Conservation (phyloP, 73 alveolate genomes). For the Urostyla sp. region DNA sequence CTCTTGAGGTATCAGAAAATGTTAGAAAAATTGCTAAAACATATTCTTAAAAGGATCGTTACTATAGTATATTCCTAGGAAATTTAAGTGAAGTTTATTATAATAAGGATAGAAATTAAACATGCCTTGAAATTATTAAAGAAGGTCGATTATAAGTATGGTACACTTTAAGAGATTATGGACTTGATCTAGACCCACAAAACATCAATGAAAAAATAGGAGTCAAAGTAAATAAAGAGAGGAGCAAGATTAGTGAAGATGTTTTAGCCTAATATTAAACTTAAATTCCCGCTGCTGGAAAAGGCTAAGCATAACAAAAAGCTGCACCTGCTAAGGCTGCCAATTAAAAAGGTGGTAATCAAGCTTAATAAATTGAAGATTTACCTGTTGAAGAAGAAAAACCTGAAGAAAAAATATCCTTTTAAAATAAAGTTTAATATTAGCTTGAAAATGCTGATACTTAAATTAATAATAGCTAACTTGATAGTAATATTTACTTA, state of each 20-base stretch:
- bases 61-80: slow-evolving; percentile 43
- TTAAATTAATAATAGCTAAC: background rate
- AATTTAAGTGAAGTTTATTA: slow-evolving; percentile 50
- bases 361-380: slow-evolving; percentile 43
- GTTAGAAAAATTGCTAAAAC: slow-evolving; percentile 45
- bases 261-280: slow-evolving; percentile 45
- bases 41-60: slow-evolving; percentile 24
- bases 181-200: slow-evolving; percentile 55
- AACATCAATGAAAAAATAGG: slow-evolving; percentile 42
- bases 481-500: slow-evolving; percentile 52
- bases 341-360: slow-evolving; percentile 20
- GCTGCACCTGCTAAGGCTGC: slow-evolving; percentile 48
- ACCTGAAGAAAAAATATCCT: slow-evolving; percentile 52
- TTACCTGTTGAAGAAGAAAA: slow-evolving; percentile 62
- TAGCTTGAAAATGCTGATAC: slow-evolving; percentile 23
- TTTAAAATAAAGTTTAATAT: slow-evolving; percentile 10
- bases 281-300: slow-evolving; percentile 48
- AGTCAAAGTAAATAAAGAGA: slow-evolving; percentile 21
- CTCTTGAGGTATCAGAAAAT: slow-evolving; percentile 16
- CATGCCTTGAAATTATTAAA: slow-evolving; percentile 26
- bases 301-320: background rate
- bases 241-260: slow-evolving; percentile 65
- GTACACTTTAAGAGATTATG: slow-evolving; percentile 50
- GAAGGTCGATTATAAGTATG: slow-evolving; percentile 46
- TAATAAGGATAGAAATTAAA: slow-evolving; percentile 33